These are phyloP conservation scores for Sclerotinia glacialis DNA, from an alignment of 2,329 filamentous ascomycete species.

Conservation along the genomic window DNA sequence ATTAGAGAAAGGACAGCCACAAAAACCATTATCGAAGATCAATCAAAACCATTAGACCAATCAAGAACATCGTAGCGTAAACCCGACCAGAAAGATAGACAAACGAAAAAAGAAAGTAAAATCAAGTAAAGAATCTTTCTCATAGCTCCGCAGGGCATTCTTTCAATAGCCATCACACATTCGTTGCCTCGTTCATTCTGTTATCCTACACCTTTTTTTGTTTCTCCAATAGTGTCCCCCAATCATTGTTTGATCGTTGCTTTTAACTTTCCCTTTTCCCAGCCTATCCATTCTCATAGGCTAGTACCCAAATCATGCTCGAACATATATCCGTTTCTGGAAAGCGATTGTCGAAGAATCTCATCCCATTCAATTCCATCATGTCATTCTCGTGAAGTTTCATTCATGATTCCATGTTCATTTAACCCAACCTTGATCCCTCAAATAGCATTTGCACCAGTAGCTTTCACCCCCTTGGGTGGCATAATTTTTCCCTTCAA, in stretches of 20 bases:
- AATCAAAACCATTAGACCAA: background rate
- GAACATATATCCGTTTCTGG: background rate
- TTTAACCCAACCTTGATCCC: background rate
- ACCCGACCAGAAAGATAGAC: background rate
- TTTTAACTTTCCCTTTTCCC: background rate
- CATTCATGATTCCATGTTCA: slow-evolving; percentile 1
- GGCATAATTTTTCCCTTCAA: slow-evolving; percentile 20
- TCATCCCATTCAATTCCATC: background rate
- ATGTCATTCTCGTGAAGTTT: slow-evolving; percentile 13
- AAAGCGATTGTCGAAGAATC: background rate
- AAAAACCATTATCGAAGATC: background rate
- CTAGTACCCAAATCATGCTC: background rate
- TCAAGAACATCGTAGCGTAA: background rate
- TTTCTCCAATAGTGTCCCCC: background rate
- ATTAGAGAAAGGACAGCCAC: background rate
- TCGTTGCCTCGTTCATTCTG: background rate
- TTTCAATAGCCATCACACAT: background rate
- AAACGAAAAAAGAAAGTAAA: slow-evolving; percentile 5
- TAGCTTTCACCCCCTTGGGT: slow-evolving; percentile 23
- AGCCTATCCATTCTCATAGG: background rate
- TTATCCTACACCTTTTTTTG: background rate
- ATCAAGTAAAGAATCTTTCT: slow-evolving; percentile 2
- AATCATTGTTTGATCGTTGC: background rate
- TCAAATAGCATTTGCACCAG: slow-evolving; percentile 22
- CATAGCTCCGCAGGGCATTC: background rate